These are phyloP conservation scores for Madurella mycetomatis DNA, from an alignment of 2,329 filamentous ascomycete genomes.

Conservation along the genomic window DNA sequence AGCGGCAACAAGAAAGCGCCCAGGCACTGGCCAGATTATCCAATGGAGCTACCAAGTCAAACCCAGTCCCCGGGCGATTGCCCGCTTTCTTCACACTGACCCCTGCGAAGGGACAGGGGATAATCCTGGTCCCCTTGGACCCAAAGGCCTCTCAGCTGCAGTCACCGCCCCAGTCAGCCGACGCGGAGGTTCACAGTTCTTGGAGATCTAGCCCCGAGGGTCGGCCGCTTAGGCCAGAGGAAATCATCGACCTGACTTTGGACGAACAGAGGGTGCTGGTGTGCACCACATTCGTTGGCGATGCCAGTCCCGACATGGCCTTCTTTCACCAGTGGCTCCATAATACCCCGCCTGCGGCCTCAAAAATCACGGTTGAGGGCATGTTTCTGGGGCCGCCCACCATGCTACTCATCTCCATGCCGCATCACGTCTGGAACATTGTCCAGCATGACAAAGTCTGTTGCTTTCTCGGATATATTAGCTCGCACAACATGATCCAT, in stretches of 20 bases:
- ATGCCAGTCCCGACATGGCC: slow-evolving; percentile 61
- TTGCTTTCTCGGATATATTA: slow-evolving; percentile 61
- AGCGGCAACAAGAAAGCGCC: slow-evolving; percentile 42
- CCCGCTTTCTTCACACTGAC: slow-evolving; percentile 55
- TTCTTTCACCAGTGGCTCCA: slow-evolving; percentile 64
- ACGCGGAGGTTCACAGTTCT: slow-evolving; percentile 26
- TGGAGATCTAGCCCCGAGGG: slow-evolving; percentile 22
- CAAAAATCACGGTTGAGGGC: slow-evolving; percentile 59
- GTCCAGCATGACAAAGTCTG: slow-evolving; percentile 64
- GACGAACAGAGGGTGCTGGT: slow-evolving; percentile 61
- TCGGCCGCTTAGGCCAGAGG: slow-evolving; percentile 30
- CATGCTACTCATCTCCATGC: slow-evolving; percentile 63
- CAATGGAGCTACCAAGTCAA: slow-evolving; percentile 42
- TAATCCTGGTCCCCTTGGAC: slow-evolving; percentile 49
- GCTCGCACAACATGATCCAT: slow-evolving; percentile 63
- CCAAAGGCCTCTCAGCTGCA: slow-evolving; percentile 30
- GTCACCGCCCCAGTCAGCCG: slow-evolving; percentile 29
- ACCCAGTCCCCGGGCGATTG: slow-evolving; percentile 33
- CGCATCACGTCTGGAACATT: slow-evolving; percentile 58
- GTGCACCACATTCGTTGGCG: slow-evolving; percentile 63
- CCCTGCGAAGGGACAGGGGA: slow-evolving; percentile 47
- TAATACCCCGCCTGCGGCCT: slow-evolving; percentile 51
- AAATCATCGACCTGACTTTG: slow-evolving; percentile 53
- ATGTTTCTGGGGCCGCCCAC: slow-evolving; percentile 66
- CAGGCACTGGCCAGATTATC: slow-evolving; percentile 38